Base-by-base conservation (phyloP, 768 basidiomycete genomes). In the Trametes maxima region DNA sequence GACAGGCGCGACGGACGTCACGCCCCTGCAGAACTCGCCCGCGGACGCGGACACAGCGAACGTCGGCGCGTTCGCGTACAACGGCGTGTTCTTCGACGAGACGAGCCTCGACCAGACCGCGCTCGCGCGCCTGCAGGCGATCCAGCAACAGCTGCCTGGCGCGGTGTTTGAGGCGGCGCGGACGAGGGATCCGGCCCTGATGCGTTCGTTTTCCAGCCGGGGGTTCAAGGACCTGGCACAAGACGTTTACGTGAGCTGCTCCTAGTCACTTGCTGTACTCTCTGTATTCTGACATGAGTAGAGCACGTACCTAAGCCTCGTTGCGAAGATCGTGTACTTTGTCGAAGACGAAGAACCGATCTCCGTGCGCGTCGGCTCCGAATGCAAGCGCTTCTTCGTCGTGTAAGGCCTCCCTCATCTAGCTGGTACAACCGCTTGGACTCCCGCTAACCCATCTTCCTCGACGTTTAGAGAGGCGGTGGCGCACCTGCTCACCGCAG, bases 301-400 rank as follows among this genome's bases (percentile, higher is more conserved):
- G 80, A 67, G 68, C n/a, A 76, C 72, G 19, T 83, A 85, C 66
- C 68, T 85, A 24, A 74, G 78, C 2, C 77, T 84, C 22, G 70
- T 85, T 17, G 84, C 84, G 2, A 77, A 76, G 61, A 73, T 74
- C 44, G 78, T 85, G 7, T 86, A 85, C 69, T 85, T 85, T 64
- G 49, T 83, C 16, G 68, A 65, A 11, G 68, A 69, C 21, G 39
- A 58, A 3, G 74, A 77, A 33, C 73, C 73, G 6, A 68, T 85
- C 19, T 68, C 68, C 6, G 68, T 82, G 14, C 74, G 77, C 46
- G 71, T 83, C 16, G 77, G 74, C 57, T 80, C 81, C 0, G 74
- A 80, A 64, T 70, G 75, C 58, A 75, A 78, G 48, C 79, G 82
- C 7, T 72, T 85, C 33, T 84, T 76, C 73, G 65, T 86, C 39